Conservation (phyloP, 2,329 filamentous ascomycete species). For the Pseudogymnoascus sp. region DNA sequence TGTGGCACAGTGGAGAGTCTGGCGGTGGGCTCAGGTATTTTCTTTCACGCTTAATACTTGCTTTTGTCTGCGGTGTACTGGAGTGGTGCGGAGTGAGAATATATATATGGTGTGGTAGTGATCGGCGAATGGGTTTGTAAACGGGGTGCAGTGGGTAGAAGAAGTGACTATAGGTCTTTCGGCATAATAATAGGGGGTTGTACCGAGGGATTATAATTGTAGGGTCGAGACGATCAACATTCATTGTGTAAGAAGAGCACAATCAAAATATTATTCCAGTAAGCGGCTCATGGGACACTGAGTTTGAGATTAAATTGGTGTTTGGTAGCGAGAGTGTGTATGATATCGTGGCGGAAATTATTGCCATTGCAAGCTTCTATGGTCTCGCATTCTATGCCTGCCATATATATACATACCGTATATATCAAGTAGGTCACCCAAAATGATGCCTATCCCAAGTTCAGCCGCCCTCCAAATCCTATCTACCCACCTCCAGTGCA, state of each 20-base stretch:
- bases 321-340: background rate
- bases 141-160: background rate
- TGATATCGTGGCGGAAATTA: background rate
- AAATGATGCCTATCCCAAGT: background rate
- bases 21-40: background rate
- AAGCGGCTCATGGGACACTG: background rate
- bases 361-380: background rate
- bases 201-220: background rate
- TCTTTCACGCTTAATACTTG: background rate
- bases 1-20: background rate
- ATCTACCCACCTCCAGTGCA: background rate
- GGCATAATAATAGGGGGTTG: background rate
- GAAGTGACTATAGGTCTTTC: background rate
- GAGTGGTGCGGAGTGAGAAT: background rate
- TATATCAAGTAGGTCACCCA: background rate
- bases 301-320: background rate
- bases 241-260: constrained; percentile 4
- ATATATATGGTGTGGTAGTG: background rate
- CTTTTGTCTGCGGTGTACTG: background rate
- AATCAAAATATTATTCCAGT: background rate
- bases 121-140: background rate
- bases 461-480: background rate
- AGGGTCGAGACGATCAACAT: background rate
- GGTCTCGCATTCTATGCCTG: background rate
- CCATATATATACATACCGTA: background rate